Evolutionary conservation across 805 yeast genomes (phyloP).

Genomic region (Sungouiella blattae): DNA sequence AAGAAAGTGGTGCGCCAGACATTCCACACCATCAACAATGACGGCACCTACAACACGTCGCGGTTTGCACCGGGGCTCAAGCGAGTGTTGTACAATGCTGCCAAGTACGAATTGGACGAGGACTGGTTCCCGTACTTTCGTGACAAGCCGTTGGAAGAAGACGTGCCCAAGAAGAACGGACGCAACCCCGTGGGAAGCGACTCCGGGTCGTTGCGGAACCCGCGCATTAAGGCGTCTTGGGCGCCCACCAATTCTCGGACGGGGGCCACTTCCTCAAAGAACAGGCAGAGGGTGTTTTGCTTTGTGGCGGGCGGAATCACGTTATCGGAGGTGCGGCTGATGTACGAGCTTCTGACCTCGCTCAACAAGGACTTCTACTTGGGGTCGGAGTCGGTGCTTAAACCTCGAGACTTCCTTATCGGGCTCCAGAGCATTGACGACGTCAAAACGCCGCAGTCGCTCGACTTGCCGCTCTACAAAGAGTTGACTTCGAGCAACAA

Average conservation of each 20-base stretch:
- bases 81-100: slow-evolving; percentile 49
- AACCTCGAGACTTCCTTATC: slow-evolving; percentile 48
- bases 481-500: slow-evolving; percentile 10
- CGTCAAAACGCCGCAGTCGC: slow-evolving; percentile 33
- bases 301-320: slow-evolving; percentile 91
- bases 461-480: slow-evolving; percentile 30
- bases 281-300: slow-evolving; percentile 67
- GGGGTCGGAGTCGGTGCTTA: slow-evolving; percentile 31
- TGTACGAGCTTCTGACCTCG: slow-evolving; percentile 61
- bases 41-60: slow-evolving; percentile 59
- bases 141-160: slow-evolving; percentile 63
- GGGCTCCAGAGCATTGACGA: slow-evolving; percentile 40
- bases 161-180: slow-evolving; percentile 25
- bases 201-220: slow-evolving; percentile 13
- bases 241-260: slow-evolving; percentile 15
- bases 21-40: slow-evolving; percentile 54
- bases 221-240: slow-evolving; percentile 19
- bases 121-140: slow-evolving; percentile 68
- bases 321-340: slow-evolving; percentile 72
- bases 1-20: slow-evolving; percentile 47
- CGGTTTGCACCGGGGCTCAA: slow-evolving; percentile 71
- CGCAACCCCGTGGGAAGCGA: slow-evolving; percentile 3
- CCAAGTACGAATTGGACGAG: slow-evolving; percentile 52
- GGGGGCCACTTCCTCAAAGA: slow-evolving; percentile 3
- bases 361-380: slow-evolving; percentile 66